Conservation (phyloP, 108 stramenopile species). For the Cyclostephanos tholiformis region DNA sequence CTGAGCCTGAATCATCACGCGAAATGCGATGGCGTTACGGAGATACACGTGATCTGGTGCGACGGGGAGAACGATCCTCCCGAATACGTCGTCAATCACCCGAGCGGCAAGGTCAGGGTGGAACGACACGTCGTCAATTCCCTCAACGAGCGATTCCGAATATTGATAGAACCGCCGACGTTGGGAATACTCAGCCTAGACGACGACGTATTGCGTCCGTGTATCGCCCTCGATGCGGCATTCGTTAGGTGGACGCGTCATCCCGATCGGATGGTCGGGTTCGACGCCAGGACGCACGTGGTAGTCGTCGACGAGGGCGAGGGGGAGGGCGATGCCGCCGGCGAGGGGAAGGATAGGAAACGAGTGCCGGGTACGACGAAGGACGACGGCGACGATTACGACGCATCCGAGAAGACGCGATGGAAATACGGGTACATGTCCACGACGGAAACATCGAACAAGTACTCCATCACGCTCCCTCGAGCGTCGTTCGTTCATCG, state of each 20-base stretch:
- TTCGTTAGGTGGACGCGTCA: slow-evolving; percentile 77
- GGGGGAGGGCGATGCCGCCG: background rate
- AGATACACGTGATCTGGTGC: slow-evolving; percentile 85
- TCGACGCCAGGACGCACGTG: slow-evolving; percentile 73
- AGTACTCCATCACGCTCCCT: slow-evolving; percentile 73
- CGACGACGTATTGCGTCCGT: slow-evolving; percentile 84
- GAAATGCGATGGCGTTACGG: slow-evolving; percentile 59
- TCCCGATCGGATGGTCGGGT: slow-evolving; percentile 85
- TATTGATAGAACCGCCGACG: slow-evolving; percentile 62
- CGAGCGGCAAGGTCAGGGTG: slow-evolving; percentile 54
- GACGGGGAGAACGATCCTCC: slow-evolving; percentile 41
- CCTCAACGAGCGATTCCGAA: slow-evolving; percentile 79
- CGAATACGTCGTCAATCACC: slow-evolving; percentile 20
- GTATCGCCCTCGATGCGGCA: slow-evolving; percentile 81
- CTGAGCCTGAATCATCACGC: slow-evolving; percentile 59
- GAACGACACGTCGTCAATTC: slow-evolving; percentile 74
- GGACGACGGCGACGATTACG: background rate
- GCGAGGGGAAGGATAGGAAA: slow-evolving; percentile 22
- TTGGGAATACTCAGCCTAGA: slow-evolving; percentile 80
- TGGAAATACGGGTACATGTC: slow-evolving; percentile 77
- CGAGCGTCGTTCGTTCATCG: slow-evolving; percentile 75
- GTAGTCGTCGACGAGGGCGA: slow-evolving; percentile 13
- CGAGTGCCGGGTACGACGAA: background rate
- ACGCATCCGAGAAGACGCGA: slow-evolving; percentile 22
- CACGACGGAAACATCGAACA: slow-evolving; percentile 63